Evolutionary conservation across 495 filamentous ascomycete genomes (phyloP), one percentile per base, ranked within the genome.

Genomic region (Penicillium roqueforti): DNA sequence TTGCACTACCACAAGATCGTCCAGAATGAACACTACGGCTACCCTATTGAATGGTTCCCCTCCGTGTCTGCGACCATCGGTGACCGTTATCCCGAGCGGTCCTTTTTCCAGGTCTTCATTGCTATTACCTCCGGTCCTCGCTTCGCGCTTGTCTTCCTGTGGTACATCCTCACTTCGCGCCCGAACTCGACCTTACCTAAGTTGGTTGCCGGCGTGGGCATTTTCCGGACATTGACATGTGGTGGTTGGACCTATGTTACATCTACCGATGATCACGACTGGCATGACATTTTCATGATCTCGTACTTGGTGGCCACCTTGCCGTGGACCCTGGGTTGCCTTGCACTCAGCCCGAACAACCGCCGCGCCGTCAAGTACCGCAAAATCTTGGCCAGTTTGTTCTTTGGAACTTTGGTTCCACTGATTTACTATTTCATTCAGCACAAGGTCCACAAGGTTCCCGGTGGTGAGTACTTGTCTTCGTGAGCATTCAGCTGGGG

Each of bases 231-330:
- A 4, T 70, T 99, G 53, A 95, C 91, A 2, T 99, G 95, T 63
- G 95, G 92, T 47, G 95, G 95, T 34, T 99, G 95, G 95, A 97
- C 95, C 32, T 99, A 97, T 68, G 86, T 99, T 46, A 99, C 95
- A 19, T 97, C 92, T 36, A 97, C 95, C 9, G 95, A 99, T 69
- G 91, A 97, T 67, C 95, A 99, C 69, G 83, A 92, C 68, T 97
- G 91, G 91, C 95, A 99, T 66, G 95, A 99, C 69, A 93, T 97
- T 49, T 92, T 97, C 72, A 99, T 99, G 95, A 95, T 99, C 61
- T 95, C 90, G 25, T 99, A 99, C 68, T 73, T 99, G 44, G 85
- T 97, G 41, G 87, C 91, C 13, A 97, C 95, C 1, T 76, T 99
- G 51, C 95, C 95, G 5, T 99, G 95, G 95, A 97, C 92, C 1